Percentiles rank a stretch among this genome's conserved stretches.
phyloP scores from a whole-genome alignment of 2,329 filamentous ascomycete genomes.

The Zasmidium citrigriseum region DNA sequence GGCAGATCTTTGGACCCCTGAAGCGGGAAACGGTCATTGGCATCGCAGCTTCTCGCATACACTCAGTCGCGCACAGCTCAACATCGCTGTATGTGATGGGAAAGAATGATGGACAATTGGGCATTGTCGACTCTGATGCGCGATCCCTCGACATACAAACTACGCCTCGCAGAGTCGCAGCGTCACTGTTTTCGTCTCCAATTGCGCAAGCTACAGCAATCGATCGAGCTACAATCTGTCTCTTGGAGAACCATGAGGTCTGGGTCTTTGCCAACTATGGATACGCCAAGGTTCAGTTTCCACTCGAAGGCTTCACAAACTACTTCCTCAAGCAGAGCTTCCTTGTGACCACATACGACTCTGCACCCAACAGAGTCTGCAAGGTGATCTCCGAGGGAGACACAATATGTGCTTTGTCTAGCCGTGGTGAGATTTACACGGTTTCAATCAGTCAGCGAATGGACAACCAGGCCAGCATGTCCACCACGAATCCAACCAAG shows the following conservation, averaged over 20 bases:
- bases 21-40: constrained; percentile 84
- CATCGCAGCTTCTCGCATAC: constrained; percentile 82
- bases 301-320: constrained; percentile 71
- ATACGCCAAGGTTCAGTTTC: constrained; percentile 87
- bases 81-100: constrained; percentile 89
- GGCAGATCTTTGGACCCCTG: constrained; percentile 87
- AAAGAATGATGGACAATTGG: constrained; percentile 91
- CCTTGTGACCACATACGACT: constrained; percentile 65
- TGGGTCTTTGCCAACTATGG: constrained; percentile 96
- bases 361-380: constrained; percentile 66
- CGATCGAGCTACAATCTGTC: constrained; percentile 81
- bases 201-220: constrained; percentile 85
- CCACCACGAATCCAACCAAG: constrained; percentile 90
- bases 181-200: constrained; percentile 70
- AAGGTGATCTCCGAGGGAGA: constrained; percentile 84
- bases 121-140: constrained; percentile 91
- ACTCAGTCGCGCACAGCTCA: constrained; percentile 85
- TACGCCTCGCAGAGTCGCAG: constrained; percentile 82
- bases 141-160: constrained; percentile 83
- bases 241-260: constrained; percentile 84
- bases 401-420: constrained; percentile 85
- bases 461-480: constrained; percentile 64
- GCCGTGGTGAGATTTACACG: constrained; percentile 83
- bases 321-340: constrained; percentile 68
- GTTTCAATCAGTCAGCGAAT: constrained; percentile 70